A percentile compares a stretch with the other conserved stretches of the same genome.
phyloP scores from a whole-genome alignment of 192 early-diverging fungal genomes.

The Jimgerdemannia flammicorona region DNA sequence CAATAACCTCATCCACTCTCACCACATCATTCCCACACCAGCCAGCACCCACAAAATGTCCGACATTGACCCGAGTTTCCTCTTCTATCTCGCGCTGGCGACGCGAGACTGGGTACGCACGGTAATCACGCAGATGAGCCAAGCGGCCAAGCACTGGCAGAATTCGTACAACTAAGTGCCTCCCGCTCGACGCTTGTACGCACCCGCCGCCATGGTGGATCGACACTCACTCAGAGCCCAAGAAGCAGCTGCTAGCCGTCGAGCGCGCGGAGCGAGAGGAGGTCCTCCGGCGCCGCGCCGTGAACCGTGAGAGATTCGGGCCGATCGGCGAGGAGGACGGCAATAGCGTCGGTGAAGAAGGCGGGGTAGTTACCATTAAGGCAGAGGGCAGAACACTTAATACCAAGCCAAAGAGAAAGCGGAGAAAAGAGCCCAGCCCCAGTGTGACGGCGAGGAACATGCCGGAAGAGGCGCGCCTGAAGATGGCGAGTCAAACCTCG shows the following conservation, averaged over 20 bases:
- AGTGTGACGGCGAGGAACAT: too few species aligned
- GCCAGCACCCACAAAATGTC: slow-evolving; percentile 27
- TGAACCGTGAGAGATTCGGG: slow-evolving; percentile 32
- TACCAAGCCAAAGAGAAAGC: too few species aligned
- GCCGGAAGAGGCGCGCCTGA: too few species aligned
- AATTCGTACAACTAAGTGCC: slow-evolving; percentile 54
- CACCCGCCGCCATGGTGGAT: slow-evolving; percentile 66
- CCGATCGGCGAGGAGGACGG: slow-evolving; percentile 29
- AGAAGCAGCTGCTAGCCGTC: slow-evolving; percentile 64
- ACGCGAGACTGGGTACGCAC: slow-evolving; percentile 60
- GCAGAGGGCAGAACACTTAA: too few species aligned
- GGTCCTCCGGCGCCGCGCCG: slow-evolving; percentile 51
- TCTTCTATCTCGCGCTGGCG: slow-evolving; percentile 63
- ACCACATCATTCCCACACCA: neutral
- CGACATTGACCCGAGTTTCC: slow-evolving; percentile 53
- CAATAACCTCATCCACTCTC: too few species aligned
- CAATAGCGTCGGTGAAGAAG: slow-evolving; percentile 41
- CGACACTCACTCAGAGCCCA: slow-evolving; percentile 58
- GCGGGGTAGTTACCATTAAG: neutral
- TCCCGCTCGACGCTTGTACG: slow-evolving; percentile 42
- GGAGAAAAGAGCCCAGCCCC: too few species aligned
- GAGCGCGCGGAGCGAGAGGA: slow-evolving; percentile 65
- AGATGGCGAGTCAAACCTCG: too few species aligned
- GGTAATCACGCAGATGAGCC: slow-evolving; percentile 64
- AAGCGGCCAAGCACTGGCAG: slow-evolving; percentile 67